Base-by-base conservation (phyloP, 2,329 filamentous ascomycete species). In the Neofusicoccum cordaticola region DNA sequence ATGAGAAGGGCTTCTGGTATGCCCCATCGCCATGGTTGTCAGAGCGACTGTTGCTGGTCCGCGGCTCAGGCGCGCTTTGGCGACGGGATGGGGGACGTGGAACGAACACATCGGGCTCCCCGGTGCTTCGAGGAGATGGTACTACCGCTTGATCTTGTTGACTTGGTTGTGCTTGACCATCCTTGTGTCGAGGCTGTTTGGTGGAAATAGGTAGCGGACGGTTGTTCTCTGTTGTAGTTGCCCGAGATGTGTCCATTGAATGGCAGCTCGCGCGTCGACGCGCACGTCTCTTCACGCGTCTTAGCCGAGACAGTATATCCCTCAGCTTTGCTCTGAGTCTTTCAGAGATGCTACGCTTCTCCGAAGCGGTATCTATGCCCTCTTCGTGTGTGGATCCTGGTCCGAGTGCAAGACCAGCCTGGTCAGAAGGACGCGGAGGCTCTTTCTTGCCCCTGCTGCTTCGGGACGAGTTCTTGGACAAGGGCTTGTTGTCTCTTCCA, bases 51-150 rank as follows among this genome's bases (percentile, higher is more conserved):
- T 34, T 41, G 45, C 22, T 22, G 13, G 22, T 48, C 34, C 27
- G 22, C 17, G 53, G 39, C 19, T 64, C 62, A 11, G 62, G 51
- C 6, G 50, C 51, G 22, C 62, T 64, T 51, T 37, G 47, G 35
- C 60, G 50, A n/a, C 60, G 60, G 11, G 39, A 22, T 6, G 31
- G 27, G 15, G 48, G 35, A 6, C 22, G 15, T 15, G 53, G 39
- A 3, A 42, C 22, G 3, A 45, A 11, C 5, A 12, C 22, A 12
- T 31, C 53, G 5, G 13, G 39, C 13, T 39, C 37, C 11, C 13
- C 13, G 37, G 37, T 7, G 27, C n/a, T 58, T 35, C 27, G 53
- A 19, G 39, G 39, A 5, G 53, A 45, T 19, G 2, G 3, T 2
- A 8, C 27, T 12, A 39, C 22, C 8, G 13, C 22, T 45, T 27